These are phyloP conservation scores for Ophiostoma himal-ulmi DNA, from an alignment of 2,329 filamentous ascomycete species.

Conservation along the genomic window DNA sequence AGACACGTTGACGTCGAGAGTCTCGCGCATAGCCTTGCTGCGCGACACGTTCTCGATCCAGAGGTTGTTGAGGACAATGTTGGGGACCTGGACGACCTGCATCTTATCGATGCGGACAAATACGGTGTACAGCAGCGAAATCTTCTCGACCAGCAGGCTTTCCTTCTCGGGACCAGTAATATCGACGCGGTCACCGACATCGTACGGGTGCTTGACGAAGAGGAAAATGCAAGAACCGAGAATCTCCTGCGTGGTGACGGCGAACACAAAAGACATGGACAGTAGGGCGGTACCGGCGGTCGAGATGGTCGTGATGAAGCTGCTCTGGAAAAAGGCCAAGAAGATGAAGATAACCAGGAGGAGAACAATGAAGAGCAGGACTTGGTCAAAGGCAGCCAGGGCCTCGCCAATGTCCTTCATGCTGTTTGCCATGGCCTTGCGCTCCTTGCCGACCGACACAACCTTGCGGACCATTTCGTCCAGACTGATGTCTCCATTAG, in stretches of 20 bases:
- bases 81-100: conserved; percentile 78
- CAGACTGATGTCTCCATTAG: conserved; percentile 88
- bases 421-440: conserved; percentile 82
- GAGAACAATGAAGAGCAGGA: conserved; percentile 74
- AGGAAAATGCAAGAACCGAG: conserved; percentile 98
- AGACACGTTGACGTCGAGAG: conserved; percentile 69
- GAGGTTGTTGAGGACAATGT: conserved; percentile 84
- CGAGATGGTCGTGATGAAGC: conserved; percentile 76
- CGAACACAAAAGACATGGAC: conserved; percentile 94
- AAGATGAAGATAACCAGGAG: conserved; percentile 80
- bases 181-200: conserved; percentile 91
- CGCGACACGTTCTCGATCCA: conserved; percentile 94
- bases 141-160: conserved; percentile 80
- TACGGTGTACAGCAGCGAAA: conserved; percentile 86
- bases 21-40: conserved; percentile 86
- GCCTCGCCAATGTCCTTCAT: conserved; percentile 98
- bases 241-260: conserved; percentile 85
- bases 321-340: conserved; percentile 80
- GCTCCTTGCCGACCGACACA: conserved; percentile 73
- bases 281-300: conserved; percentile 88
- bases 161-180: conserved; percentile 54
- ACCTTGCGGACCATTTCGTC: conserved; percentile 93
- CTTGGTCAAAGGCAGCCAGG: conserved; percentile 80
- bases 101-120: conserved; percentile 79
- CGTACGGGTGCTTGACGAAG: conserved; percentile 97